Evolutionary conservation across 352 stramenopile species (phyloP), one percentile per base, ranked within the genome.

Genomic region (Phytophthora fragariae): DNA sequence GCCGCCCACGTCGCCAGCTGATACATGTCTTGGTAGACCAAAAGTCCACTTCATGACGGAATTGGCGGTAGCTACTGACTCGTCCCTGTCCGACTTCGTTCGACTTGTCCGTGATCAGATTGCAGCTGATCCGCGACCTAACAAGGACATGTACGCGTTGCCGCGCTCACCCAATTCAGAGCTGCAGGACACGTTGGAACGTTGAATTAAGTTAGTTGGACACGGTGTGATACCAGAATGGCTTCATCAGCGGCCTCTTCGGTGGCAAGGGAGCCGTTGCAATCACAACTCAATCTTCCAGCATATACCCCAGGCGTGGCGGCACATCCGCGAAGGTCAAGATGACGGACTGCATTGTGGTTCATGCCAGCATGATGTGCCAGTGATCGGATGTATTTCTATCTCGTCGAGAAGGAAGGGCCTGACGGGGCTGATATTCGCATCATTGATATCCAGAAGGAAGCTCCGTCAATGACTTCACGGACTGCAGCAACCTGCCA

Each of bases 81-180:
- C 24, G 24, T 41, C 35, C 11, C 35, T 70, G 11, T 54, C 53
- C 8, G 35, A 41, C 35, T 14, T 12, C 8, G 35, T 41, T 41
- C 35, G 35, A 41, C 8, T 41, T 5, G 8, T 9, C 11, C 35
- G 35, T 17, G 64, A 55, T 12, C 35, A 70, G 29, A 70, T 29
- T 0, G 2, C n/a, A 0, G n/a, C 10, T 17, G 44, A 70, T 14
- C 56, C 44, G 7, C 44, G 55, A 1, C 44, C 64, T 6, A 70
- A 64, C 46, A 60, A 70, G 29, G 27, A 70, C 47, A 35, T 70
- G 27, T 54, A 55, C 56, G 55, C 64, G n/a, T 49, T 70, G 5
- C 55, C 41, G 12, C 14, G 11, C 9, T 55, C 56, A 6, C 44
- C 29, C 1, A 35, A 55, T 17, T 15, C 19, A 11, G 44, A 15